Evolutionary conservation across 352 stramenopile species (phyloP), one percentile per base, ranked within the genome.

Genomic region (Globisporangium paroecandrum): DNA sequence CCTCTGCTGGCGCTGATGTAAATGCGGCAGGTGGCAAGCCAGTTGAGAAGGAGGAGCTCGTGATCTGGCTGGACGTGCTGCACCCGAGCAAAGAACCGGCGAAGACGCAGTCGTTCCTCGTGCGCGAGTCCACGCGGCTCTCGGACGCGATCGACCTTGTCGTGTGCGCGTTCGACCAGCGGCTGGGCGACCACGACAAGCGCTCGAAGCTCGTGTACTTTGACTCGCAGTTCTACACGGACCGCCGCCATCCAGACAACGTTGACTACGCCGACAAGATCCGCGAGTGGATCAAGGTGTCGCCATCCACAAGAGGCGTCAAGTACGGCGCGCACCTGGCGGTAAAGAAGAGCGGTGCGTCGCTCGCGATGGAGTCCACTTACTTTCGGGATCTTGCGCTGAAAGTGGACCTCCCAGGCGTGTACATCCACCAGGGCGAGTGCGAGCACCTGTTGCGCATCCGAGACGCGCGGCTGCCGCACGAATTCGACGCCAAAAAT

Each of bases 371-470:
- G 24, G 83, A 91, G 22, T 68, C 58, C 51, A 81, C 78, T 7
- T 73, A 64, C 29, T 89, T 89, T 72, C 66, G 70, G 8, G 78
- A 91, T 46, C 49, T 93, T 20, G 65, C 77, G 49, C 72, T 93
- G 22, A 73, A 82, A 25, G 53, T 88, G 8, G 82, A 93, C 54
- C 56, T 82, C 7, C 80, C 83, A 0, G 83, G 81, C 3, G 74
- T 91, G 51, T 93, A 83, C 47, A 83, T 93, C 51, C 85, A 93
- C 66, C 83, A 91, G 36, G 85, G 85, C 54, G 85, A 93, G 68
- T 93, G 85, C 47, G 85, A 93, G 64, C 85, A 93, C 65, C 58
- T 93, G 63, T 27, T 91, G 18, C 74, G 82, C 5, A 72, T 93
- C 27, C 83, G 82, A 41, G 81, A 93, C 71, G 82, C 80, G 18